phyloP scores from a whole-genome alignment of 2,329 filamentous ascomycete species.

The Trichoderma sp. region DNA sequence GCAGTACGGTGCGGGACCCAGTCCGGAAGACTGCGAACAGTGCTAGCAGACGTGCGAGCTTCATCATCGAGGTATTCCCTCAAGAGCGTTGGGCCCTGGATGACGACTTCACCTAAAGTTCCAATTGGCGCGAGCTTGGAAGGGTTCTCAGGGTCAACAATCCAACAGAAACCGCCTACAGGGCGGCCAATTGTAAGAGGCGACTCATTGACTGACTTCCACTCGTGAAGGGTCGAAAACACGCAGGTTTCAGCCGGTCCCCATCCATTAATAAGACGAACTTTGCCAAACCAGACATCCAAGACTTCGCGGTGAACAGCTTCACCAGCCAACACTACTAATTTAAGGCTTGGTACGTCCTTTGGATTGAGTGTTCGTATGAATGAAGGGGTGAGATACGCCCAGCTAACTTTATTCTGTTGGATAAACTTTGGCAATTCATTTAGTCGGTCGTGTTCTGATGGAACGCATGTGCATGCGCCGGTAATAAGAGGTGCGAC shows the following conservation, averaged over 20 bases:
- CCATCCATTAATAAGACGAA: slow-evolving; percentile 29
- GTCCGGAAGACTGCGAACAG: neutral
- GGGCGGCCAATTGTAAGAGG: slow-evolving; percentile 22
- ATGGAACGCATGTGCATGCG: slow-evolving; percentile 13
- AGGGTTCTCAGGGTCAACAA: slow-evolving; percentile 19
- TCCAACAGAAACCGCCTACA: slow-evolving; percentile 23
- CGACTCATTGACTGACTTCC: slow-evolving; percentile 17
- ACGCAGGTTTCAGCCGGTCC: slow-evolving; percentile 29
- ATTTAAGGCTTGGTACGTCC: slow-evolving; percentile 18
- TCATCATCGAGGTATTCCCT: slow-evolving; percentile 24
- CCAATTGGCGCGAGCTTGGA: slow-evolving; percentile 20
- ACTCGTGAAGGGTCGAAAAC: slow-evolving; percentile 23
- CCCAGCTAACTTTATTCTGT: slow-evolving; percentile 9
- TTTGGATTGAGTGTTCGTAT: neutral
- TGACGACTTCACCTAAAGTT: slow-evolving; percentile 21
- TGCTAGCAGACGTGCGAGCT: neutral
- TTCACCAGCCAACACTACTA: slow-evolving; percentile 24
- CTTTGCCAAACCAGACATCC: slow-evolving; percentile 25
- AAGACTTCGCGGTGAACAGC: slow-evolving; percentile 15
- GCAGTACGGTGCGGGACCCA: slow-evolving; percentile 17
- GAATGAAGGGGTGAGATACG: slow-evolving; percentile 23
- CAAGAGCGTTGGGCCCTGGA: slow-evolving; percentile 23
- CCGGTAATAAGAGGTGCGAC: slow-evolving; percentile 9
- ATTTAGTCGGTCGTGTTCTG: slow-evolving; percentile 23
- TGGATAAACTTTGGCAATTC: slow-evolving; percentile 20